phyloP scores from a whole-genome alignment of 2,329 filamentous ascomycete species.

The Xylaria polymorpha region DNA sequence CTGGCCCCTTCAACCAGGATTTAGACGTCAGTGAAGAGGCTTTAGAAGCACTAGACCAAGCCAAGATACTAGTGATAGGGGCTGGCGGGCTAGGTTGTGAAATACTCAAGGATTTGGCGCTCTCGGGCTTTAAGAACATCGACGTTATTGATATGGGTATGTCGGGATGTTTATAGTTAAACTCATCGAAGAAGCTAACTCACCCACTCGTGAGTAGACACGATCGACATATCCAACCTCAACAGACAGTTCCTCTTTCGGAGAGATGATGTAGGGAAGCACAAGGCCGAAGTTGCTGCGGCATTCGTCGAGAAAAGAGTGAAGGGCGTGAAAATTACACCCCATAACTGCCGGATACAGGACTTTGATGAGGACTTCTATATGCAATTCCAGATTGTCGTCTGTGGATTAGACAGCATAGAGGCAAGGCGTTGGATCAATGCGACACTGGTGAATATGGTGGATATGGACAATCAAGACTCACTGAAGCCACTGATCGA shows the following conservation, averaged over 20 bases:
- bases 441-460: conserved; percentile 88
- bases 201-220: conserved; percentile 68
- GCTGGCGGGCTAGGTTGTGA: conserved; percentile 96
- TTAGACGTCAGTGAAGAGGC: conserved; percentile 64
- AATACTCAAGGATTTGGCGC: conserved; percentile 93
- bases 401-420: conserved; percentile 96
- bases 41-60: conserved; percentile 69
- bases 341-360: conserved; percentile 94
- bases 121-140: conserved; percentile 96
- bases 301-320: conserved; percentile 91
- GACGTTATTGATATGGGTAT: conserved; percentile 98
- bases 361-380: conserved; percentile 98
- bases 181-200: conserved; percentile 19
- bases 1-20: conserved; percentile 84
- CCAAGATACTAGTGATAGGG: conserved; percentile 84
- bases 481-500: conserved; percentile 94
- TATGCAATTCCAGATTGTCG: conserved; percentile 92
- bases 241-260: conserved; percentile 98
- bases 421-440: conserved; percentile 99
- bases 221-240: conserved; percentile 97
- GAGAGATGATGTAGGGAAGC: conserved; percentile 88
- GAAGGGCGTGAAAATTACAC: conserved; percentile 89
- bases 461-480: conserved; percentile 84
- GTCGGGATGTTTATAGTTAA: conserved; percentile 42
- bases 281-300: conserved; percentile 93